phyloP scores from a whole-genome alignment of 2,329 filamentous ascomycete species.

The Fusarium illudens region DNA sequence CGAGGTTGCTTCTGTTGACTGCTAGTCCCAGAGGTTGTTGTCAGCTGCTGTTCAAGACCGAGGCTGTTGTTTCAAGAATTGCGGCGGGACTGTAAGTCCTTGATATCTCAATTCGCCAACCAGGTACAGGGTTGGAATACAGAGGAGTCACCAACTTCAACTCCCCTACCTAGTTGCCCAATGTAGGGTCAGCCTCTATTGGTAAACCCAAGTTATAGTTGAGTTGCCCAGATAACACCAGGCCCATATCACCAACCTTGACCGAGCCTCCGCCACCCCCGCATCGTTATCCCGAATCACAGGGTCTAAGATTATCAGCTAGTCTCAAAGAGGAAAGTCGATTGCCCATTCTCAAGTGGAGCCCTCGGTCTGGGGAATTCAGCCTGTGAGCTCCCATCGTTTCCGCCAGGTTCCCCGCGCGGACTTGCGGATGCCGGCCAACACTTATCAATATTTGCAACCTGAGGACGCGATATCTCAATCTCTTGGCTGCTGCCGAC shows the following conservation, averaged over 20 bases:
- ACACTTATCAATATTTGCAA: background rate
- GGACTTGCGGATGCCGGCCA: background rate
- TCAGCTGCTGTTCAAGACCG: too few relatives aligned
- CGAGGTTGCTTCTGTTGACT: too few relatives aligned
- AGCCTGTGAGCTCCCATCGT: background rate
- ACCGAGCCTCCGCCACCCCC: background rate
- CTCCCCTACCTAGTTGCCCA: background rate
- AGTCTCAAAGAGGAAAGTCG: constrained; percentile 27
- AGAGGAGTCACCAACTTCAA: too few relatives aligned
- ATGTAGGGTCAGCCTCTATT: background rate
- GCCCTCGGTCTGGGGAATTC: background rate
- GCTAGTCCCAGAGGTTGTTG: too few relatives aligned
- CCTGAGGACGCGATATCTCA: background rate
- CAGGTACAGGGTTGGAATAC: too few relatives aligned
- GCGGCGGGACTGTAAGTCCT: too few relatives aligned
- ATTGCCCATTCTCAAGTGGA: constrained; percentile 36
- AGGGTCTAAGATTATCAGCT: background rate
- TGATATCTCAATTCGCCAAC: too few relatives aligned
- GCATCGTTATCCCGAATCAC: background rate
- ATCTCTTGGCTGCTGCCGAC: background rate
- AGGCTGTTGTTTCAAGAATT: too few relatives aligned
- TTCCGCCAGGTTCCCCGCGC: constrained; percentile 21
- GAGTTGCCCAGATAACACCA: background rate
- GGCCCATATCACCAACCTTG: background rate
- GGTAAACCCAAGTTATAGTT: background rate